Base-by-base conservation (phyloP, 106 monocot species). In the Apostasia ramifera region DNA sequence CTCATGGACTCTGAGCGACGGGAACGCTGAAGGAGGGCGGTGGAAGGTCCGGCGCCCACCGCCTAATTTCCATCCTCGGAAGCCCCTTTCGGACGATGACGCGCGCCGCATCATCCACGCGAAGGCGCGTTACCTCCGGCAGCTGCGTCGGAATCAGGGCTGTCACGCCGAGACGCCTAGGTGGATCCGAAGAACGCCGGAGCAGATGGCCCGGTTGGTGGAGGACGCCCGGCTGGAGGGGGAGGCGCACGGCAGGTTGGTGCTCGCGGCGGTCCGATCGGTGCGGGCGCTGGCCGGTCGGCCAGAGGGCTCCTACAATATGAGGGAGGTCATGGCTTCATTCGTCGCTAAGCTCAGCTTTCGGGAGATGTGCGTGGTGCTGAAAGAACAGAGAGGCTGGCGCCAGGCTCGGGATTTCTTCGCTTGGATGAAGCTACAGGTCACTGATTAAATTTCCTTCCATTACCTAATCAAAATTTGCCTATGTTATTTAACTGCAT, bases 381-480 rank as follows among this genome's bases (percentile, higher is more conserved):
- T 98, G 42, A 85, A 81, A 76, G 85, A 92, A 67, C 97, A 90
- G 73, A 62, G 79, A 2, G 85, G 89, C 12, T 98, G 97, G 97
- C 68, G 90, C 70, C 92, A 87, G 87, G 92, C 74, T 2, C 67
- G 87, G 55, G 90, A 92, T 73, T 98, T 92, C 83, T 92, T 98
- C 54, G 72, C 45, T 13, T 98, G 97, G 97, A 98, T 98, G 97
- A 98, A 98, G 77, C 61, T 92, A 67, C 97, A 98, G 89, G 92
- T 92, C 44, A 15, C 45, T 42, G 10, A 5, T 55, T 57, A 43
- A 14, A 44, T 66, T 38, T 52, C 55, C 14, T 37, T 78, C 48
- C 26, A 9, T 9, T 68, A 54, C 6, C 38, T 54, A 50, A 38
- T 12, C 8, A 6, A 50, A 11, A 38, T 67, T 38, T 14, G 5